phyloP scores from a whole-genome alignment of 1,139 yeast species.

The Geotrichum klebahnii region DNA sequence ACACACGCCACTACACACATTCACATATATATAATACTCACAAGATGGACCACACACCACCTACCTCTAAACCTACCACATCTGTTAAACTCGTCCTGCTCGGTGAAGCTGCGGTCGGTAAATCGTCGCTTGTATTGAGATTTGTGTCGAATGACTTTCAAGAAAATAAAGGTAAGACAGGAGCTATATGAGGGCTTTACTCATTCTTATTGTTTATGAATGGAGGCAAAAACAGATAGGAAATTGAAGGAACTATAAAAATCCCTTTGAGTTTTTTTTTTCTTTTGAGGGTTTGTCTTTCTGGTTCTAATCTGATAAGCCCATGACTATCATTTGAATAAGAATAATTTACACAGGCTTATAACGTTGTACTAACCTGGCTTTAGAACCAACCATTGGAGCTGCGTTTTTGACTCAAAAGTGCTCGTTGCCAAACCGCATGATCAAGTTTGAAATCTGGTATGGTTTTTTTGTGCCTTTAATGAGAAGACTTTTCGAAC shows the following conservation, averaged over 20 bases:
- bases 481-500: background rate
- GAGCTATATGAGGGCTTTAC: too few relatives aligned
- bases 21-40: too few relatives aligned
- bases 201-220: too few relatives aligned
- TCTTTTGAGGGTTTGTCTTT: background rate
- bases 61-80: slow-evolving; percentile 48
- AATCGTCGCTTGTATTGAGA: slow-evolving; percentile 84
- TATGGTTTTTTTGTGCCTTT: slow-evolving; percentile 17
- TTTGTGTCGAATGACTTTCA: slow-evolving; percentile 95
- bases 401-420: slow-evolving; percentile 96
- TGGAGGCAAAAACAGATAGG: too few relatives aligned
- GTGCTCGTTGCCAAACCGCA: slow-evolving; percentile 83
- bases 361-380: background rate
- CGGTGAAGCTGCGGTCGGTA: slow-evolving; percentile 98
- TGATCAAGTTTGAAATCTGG: slow-evolving; percentile 96
- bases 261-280: too few relatives aligned
- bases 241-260: too few relatives aligned
- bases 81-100: slow-evolving; percentile 83
- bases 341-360: too few relatives aligned
- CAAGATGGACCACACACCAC: slow-evolving; percentile 11
- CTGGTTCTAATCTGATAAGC: too few relatives aligned
- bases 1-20: slow-evolving; percentile 4
- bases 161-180: slow-evolving; percentile 72
- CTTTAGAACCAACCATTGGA: slow-evolving; percentile 92
- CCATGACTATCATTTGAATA: too few relatives aligned